These are phyloP conservation scores for Calonectria ilicicola DNA, from an alignment of 2,329 filamentous ascomycete species.

Conservation along the genomic window DNA sequence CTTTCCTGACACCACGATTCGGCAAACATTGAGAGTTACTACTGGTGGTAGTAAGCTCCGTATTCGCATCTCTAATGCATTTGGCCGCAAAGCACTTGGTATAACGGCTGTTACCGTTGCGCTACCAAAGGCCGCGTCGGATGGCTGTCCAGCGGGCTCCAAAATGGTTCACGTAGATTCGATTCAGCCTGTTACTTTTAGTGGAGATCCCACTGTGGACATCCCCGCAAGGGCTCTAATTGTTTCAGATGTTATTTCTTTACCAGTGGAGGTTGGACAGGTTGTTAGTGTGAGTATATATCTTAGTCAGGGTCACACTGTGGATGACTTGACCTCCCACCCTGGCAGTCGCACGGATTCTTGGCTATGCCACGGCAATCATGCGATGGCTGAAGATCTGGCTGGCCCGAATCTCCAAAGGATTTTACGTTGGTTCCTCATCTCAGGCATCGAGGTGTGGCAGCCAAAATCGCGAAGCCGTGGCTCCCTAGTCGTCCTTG, in stretches of 20 bases:
- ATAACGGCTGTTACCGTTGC: neutral
- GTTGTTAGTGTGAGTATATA: conserved; percentile 1
- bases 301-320: neutral
- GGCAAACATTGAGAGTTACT: neutral
- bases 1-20: neutral
- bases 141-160: neutral
- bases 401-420: neutral
- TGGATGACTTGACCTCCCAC: neutral
- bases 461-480: neutral
- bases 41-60: neutral
- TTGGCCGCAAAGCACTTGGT: neutral
- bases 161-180: neutral
- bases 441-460: neutral
- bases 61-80: neutral
- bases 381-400: neutral
- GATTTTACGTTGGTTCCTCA: neutral
- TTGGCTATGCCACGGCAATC: conserved; percentile 4
- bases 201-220: neutral
- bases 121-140: neutral
- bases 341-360: conserved; percentile 14
- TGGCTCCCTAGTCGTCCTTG: neutral
- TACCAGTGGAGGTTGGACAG: neutral
- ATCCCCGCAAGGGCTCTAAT: neutral
- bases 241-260: neutral
- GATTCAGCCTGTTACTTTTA: neutral